Percentiles rank a stretch among this genome's conserved stretches.
Conservation (phyloP, 139 green algal species). For the Deuterostichococcus epilithicus region DNA sequence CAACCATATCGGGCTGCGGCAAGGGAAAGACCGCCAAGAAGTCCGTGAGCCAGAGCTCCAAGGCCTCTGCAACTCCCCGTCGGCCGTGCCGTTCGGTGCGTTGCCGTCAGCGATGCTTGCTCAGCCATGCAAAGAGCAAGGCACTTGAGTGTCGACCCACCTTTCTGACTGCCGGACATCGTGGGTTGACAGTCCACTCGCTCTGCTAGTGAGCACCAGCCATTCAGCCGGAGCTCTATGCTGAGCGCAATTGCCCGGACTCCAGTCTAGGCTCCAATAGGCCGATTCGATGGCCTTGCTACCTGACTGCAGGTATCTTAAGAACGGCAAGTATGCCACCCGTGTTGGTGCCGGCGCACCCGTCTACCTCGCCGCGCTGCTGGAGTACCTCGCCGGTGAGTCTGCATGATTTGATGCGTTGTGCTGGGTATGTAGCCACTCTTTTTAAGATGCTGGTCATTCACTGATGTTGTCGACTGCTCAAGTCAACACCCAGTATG, state of each 20-base stretch:
- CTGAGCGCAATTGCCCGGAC: too few relatives aligned
- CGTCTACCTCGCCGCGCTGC: constrained; percentile 64
- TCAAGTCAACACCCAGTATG: too few relatives aligned
- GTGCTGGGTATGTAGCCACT: not conserved
- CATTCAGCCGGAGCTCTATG: too few relatives aligned
- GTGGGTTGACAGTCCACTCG: constrained; percentile 38
- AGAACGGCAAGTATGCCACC: constrained; percentile 36
- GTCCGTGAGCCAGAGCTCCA: constrained; percentile 69
- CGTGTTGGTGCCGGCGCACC: constrained; percentile 47
- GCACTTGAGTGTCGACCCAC: not conserved
- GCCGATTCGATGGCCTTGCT: too few relatives aligned
- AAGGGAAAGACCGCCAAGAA: constrained; percentile 75
- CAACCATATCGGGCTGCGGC: constrained; percentile 69
- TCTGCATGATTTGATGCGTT: not conserved
- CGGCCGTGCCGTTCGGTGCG: constrained; percentile 54
- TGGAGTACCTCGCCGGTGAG: constrained; percentile 72
- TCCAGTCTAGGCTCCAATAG: too few relatives aligned
- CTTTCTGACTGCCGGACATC: constrained; percentile 64
- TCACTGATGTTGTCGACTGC: not conserved
- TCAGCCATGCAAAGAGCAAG: not conserved
- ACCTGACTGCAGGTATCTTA: constrained; percentile 61
- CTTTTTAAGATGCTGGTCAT: too few relatives aligned
- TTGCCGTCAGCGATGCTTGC: constrained; percentile 35
- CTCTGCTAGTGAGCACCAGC: too few relatives aligned
- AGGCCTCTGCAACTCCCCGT: constrained; percentile 90